Base-by-base conservation (phyloP, 75 land plant species). In the Pinus taeda region DNA sequence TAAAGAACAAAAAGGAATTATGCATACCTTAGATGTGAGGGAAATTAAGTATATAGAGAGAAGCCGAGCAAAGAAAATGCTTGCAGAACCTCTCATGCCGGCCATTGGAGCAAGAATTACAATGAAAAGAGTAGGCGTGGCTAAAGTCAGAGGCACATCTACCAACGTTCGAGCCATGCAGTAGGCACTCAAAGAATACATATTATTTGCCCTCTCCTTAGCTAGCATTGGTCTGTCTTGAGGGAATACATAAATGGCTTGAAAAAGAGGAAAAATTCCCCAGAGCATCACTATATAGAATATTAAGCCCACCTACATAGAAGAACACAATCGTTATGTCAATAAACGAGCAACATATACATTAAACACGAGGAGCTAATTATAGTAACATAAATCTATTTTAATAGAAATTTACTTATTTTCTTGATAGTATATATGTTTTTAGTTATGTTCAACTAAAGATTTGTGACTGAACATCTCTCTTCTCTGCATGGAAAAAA, bases 151-250 rank as follows among this genome's bases (percentile, higher is more conserved):
- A 5, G 87, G 87, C 26, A 85, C 58, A 63, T 85, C 87, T 13
- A 59, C 81, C 21, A 76, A 60, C 8, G 45, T 82, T 6, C 85
- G 77, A 42, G 83, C 82, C 74, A 79, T 58, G 81, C 82, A 85
- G 75, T 85, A 85, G 57, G 87, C 75, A 60, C 81, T 85, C 57
- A 85, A 71, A 2, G 81, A 74, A 64, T 85, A 85, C 87, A 85
- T 85, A 77, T 79, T 75, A 15, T 85, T 78, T 13, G 85, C 87
- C 18, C 87, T 49, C 17, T 85, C 87, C 71, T 85, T 85, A 3
- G 73, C 64, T 45, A 85, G 57, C 75, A 85, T 85, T 15, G 84
- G 67, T 26, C 85, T 86, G 45, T 85, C 87, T 60, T 82, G 74
- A 37, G 87, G 87, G 59, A 85, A 85, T 6, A 85, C 78, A 60